These are phyloP conservation scores for Rhodotorula kratochvilovae DNA, from an alignment of 768 basidiomycete genomes.

Conservation along the genomic window DNA sequence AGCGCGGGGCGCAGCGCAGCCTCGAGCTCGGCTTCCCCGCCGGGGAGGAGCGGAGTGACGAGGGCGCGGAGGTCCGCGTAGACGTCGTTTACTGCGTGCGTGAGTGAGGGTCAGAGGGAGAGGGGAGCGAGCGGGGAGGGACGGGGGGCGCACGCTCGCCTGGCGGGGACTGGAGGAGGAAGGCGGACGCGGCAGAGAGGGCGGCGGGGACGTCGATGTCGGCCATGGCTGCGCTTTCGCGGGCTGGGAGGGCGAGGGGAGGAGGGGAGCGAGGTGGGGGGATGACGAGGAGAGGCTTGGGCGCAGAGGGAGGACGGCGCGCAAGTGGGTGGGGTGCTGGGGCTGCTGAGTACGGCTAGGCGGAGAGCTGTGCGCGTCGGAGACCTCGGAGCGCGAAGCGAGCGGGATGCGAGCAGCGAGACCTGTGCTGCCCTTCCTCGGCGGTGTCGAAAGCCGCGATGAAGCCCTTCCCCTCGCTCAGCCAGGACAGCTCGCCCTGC, in stretches of 20 bases:
- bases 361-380: too few relatives aligned
- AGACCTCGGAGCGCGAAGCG: too few relatives aligned
- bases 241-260: neutral
- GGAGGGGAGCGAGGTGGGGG: neutral
- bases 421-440: too few relatives aligned
- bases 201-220: neutral
- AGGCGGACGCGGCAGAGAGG: neutral
- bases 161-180: constrained; percentile 35
- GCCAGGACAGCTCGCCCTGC: too few relatives aligned
- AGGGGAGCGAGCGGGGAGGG: neutral
- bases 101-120: neutral
- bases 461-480: too few relatives aligned
- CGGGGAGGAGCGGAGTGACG: constrained; percentile 57
- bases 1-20: constrained; percentile 71
- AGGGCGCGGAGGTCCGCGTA: constrained; percentile 64
- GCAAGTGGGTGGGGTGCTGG: neutral
- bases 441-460: too few relatives aligned
- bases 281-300: neutral
- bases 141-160: constrained; percentile 18
- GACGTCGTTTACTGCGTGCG: constrained; percentile 32
- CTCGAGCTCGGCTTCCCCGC: constrained; percentile 77
- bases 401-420: too few relatives aligned
- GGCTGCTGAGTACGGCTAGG: too few relatives aligned
- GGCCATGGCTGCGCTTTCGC: neutral
- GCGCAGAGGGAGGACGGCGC: neutral